A percentile compares a stretch with the other conserved stretches of the same genome.
Conservation (phyloP, 495 filamentous ascomycete genomes). For the Hypoxylon lenormandii region DNA sequence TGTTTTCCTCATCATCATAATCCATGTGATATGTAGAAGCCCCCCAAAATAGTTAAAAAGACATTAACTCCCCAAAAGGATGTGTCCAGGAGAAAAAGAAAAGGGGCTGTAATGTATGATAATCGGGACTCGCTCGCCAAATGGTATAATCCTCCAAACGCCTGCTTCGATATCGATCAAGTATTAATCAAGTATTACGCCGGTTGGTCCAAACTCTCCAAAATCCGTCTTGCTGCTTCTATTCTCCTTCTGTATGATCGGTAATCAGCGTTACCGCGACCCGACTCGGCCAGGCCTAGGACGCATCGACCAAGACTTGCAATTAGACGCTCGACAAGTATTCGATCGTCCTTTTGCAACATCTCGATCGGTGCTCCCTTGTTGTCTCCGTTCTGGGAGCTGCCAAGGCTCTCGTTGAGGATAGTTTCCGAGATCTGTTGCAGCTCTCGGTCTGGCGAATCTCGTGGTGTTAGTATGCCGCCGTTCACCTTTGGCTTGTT, state of each 20-base stretch:
- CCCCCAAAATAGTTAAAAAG: conserved; percentile 7
- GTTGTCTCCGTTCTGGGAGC: conserved; percentile 34
- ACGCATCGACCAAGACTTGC: conserved; percentile 78
- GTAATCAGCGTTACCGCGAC: conserved; percentile 69
- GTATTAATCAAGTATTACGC: conserved; percentile 41
- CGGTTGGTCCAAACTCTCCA: conserved; percentile 69
- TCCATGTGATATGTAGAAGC: conserved; percentile 21
- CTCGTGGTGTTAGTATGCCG: conserved; percentile 57
- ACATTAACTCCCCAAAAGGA: conserved; percentile 14
- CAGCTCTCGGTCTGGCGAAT: conserved; percentile 55
- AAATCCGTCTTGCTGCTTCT: conserved; percentile 75
- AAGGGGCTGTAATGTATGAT: conserved; percentile 15
- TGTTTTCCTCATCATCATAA: conserved; percentile 45
- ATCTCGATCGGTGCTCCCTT: conserved; percentile 57
- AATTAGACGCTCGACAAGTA: conserved; percentile 80
- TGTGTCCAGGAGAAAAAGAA: conserved; percentile 18
- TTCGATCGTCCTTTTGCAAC: conserved; percentile 75
- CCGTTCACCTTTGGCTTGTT: conserved; percentile 61
- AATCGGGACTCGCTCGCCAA: conserved; percentile 25
- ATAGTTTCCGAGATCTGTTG: conserved; percentile 55
- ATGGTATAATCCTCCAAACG: conserved; percentile 44
- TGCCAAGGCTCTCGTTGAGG: conserved; percentile 56
- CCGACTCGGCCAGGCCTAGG: conserved; percentile 72
- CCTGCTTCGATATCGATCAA: conserved; percentile 32
- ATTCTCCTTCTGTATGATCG: conserved; percentile 74